Conservation (phyloP, 352 stramenopile genomes). For the Phytopythium oedochilum region DNA sequence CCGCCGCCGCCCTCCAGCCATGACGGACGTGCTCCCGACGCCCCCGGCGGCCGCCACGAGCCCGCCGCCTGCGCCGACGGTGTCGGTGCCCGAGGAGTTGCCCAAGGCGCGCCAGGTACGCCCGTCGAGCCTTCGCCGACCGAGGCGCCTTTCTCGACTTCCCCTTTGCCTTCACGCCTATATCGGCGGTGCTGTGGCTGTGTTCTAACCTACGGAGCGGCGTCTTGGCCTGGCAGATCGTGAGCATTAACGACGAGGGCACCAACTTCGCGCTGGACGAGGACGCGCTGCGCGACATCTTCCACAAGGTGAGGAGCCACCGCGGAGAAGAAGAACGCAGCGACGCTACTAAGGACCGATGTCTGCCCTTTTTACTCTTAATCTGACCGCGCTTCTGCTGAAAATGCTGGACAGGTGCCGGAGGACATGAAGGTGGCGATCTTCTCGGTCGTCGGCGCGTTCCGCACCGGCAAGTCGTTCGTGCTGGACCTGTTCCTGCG, state of each 20-base stretch:
- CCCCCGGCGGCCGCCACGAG: conserved; percentile 6
- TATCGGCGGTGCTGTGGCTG: neutral
- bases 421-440: conserved; percentile 96
- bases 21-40: conserved; percentile 8
- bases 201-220: neutral
- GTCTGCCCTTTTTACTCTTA: neutral
- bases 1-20: neutral
- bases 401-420: conserved; percentile 32
- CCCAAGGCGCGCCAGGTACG: conserved; percentile 41
- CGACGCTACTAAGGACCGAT: too few relatives aligned
- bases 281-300: conserved; percentile 61
- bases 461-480: conserved; percentile 99
- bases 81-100: conserved; percentile 22
- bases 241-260: conserved; percentile 85
- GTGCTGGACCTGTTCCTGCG: conserved; percentile 97
- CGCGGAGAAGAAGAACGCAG: neutral
- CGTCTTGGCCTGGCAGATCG: conserved; percentile 37
- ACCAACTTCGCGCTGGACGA: conserved; percentile 85
- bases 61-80: conserved; percentile 11
- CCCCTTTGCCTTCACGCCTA: neutral
- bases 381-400: neutral
- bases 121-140: neutral
- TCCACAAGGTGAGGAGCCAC: conserved; percentile 32
- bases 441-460: conserved; percentile 97
- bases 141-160: neutral